Conservation (phyloP, 1,139 yeast genomes). For the Eremothecium cymbalariae region DNA sequence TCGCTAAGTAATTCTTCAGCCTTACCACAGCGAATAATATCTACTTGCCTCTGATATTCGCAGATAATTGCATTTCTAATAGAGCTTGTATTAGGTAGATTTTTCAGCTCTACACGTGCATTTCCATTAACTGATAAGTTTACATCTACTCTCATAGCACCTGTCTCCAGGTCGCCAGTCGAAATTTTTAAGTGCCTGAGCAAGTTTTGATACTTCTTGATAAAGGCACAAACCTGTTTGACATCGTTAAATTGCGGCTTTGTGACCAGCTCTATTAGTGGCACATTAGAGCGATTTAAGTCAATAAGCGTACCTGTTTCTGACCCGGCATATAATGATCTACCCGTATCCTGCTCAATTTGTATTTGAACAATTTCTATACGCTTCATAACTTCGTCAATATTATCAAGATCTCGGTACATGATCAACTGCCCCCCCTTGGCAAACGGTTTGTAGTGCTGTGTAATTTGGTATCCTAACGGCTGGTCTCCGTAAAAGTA, state of each 20-base stretch:
- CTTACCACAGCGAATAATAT: constrained; percentile 33
- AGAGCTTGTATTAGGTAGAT: constrained; percentile 76
- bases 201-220: constrained; percentile 69
- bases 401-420: constrained; percentile 45
- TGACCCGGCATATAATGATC: constrained; percentile 49
- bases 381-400: constrained; percentile 35
- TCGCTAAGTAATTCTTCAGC: constrained; percentile 32
- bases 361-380: constrained; percentile 68
- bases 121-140: constrained; percentile 70
- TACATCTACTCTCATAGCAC: constrained; percentile 93
- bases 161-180: constrained; percentile 86
- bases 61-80: constrained; percentile 67
- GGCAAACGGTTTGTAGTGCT: constrained; percentile 76
- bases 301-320: constrained; percentile 47
- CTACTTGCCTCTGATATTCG: constrained; percentile 66
- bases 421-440: constrained; percentile 51
- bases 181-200: constrained; percentile 65
- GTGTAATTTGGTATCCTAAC: constrained; percentile 91
- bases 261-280: constrained; percentile 86
- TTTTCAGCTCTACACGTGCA: constrained; percentile 79
- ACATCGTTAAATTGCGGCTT: constrained; percentile 72
- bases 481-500: constrained; percentile 97
- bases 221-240: constrained; percentile 65
- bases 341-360: constrained; percentile 92
- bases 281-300: constrained; percentile 75